A percentile compares a stretch with the other conserved stretches of the same genome.
Conservation (phyloP, 192 early-diverging fungal genomes). For the Linderina pennispora region DNA sequence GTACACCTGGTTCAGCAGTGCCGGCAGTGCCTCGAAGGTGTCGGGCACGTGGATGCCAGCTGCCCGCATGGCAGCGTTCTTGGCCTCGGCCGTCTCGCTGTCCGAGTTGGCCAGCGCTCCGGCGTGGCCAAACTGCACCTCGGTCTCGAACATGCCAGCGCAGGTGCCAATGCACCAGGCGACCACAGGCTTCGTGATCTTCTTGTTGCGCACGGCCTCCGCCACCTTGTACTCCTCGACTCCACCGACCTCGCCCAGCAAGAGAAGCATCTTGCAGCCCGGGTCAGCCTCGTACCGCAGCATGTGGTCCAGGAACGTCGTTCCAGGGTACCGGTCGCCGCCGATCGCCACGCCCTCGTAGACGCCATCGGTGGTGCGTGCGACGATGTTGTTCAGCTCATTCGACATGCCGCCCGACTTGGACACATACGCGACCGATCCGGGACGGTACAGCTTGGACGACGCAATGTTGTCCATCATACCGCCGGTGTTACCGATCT, state of each 20-base stretch:
- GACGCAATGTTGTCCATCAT: constrained; percentile 99
- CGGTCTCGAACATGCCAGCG: constrained; percentile 97
- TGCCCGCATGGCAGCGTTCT: constrained; percentile 80
- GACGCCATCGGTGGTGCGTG: constrained; percentile 93
- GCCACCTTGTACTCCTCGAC: constrained; percentile 95
- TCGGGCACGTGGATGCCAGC: constrained; percentile 91
- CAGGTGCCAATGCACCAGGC: constrained; percentile 99
- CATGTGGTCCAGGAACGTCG: constrained; percentile 98
- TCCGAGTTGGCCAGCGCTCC: constrained; percentile 95
- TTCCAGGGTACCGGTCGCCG: constrained; percentile 97
- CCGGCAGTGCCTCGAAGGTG: constrained; percentile 92
- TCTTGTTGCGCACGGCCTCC: constrained; percentile 79
- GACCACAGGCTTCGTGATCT: constrained; percentile 97
- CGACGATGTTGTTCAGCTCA: constrained; percentile 99
- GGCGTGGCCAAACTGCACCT: constrained; percentile 98
- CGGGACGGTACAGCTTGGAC: constrained; percentile 94
- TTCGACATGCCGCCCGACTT: constrained; percentile 99
- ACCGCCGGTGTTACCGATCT: constrained; percentile 99
- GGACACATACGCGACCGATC: constrained; percentile 96
- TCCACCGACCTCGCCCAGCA: constrained; percentile 97
- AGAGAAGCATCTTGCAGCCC: constrained; percentile 86
- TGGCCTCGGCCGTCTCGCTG: constrained; percentile 93
- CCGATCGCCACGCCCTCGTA: constrained; percentile 99
- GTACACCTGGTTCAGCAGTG: constrained; percentile 73
- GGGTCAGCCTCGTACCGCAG: constrained; percentile 91